Percentiles rank a stretch among this genome's conserved stretches.
phyloP scores from a whole-genome alignment of 495 filamentous ascomycete species.

The Physcia stellaris region DNA sequence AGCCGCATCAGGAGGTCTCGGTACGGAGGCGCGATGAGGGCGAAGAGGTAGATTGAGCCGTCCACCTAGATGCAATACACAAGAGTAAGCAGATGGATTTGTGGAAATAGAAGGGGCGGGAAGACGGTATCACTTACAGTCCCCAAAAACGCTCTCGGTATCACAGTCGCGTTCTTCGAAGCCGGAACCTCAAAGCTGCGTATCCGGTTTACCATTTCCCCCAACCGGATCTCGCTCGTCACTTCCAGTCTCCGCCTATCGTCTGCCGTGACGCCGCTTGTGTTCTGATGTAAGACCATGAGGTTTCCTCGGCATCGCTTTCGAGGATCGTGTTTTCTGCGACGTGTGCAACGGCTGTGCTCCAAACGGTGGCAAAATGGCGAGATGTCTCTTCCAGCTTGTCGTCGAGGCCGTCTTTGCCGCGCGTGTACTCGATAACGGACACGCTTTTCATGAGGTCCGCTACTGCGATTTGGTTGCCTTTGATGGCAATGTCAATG shows the following conservation, averaged over 20 bases:
- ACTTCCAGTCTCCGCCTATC: constrained; percentile 58
- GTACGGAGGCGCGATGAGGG: constrained; percentile 49
- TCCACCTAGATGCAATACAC: constrained; percentile 49
- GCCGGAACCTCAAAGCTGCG: constrained; percentile 40
- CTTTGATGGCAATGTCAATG: constrained; percentile 56
- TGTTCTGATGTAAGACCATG: constrained; percentile 58
- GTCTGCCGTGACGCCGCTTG: constrained; percentile 55
- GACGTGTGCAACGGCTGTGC: constrained; percentile 61
- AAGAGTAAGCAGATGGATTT: constrained; percentile 17
- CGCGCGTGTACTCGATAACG: constrained; percentile 50
- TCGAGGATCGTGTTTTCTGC: constrained; percentile 61
- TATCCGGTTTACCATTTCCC: constrained; percentile 88
- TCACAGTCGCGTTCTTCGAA: constrained; percentile 45
- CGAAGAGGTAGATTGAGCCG: constrained; percentile 84
- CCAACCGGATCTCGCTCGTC: constrained; percentile 67
- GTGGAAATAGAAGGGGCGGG: not conserved
- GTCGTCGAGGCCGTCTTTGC: constrained; percentile 29
- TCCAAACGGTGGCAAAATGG: constrained; percentile 70
- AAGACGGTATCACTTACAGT: constrained; percentile 51
- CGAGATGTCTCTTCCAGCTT: constrained; percentile 59
- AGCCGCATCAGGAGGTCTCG: constrained; percentile 75
- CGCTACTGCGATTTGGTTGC: constrained; percentile 56
- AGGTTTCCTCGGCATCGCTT: constrained; percentile 77
- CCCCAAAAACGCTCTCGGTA: constrained; percentile 75
- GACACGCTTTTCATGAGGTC: constrained; percentile 92